These are phyloP conservation scores for Colletotrichum shisoi DNA, from an alignment of 2,329 filamentous ascomycete genomes.

Conservation along the genomic window DNA sequence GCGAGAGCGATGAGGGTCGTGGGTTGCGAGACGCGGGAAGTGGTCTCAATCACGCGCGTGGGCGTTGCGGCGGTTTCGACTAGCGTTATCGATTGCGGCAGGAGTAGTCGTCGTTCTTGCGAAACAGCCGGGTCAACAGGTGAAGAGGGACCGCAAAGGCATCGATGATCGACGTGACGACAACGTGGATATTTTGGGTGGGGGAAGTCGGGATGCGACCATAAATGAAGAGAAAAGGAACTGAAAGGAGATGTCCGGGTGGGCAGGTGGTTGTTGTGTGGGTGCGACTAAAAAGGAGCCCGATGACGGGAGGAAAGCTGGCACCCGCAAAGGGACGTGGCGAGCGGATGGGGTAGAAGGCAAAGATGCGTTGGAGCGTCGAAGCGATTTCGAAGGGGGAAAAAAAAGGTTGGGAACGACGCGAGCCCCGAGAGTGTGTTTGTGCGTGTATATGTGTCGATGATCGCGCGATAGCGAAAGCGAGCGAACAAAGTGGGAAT, in stretches of 20 bases:
- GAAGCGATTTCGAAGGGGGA: not conserved
- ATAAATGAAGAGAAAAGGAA: constrained; percentile 28
- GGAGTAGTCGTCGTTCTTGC: not conserved
- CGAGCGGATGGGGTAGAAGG: constrained; percentile 23
- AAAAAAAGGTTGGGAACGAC: constrained; percentile 21
- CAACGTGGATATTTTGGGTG: constrained; percentile 29
- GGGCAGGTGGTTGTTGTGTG: constrained; percentile 34
- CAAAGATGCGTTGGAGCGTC: constrained; percentile 30
- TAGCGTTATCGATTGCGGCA: constrained; percentile 37
- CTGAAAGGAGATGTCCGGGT: constrained; percentile 27
- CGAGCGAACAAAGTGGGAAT: constrained; percentile 27
- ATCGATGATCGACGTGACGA: constrained; percentile 38
- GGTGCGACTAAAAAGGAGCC: constrained; percentile 38
- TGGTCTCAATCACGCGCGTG: constrained; percentile 31
- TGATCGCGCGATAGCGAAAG: constrained; percentile 33
- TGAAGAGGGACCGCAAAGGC: constrained; percentile 31
- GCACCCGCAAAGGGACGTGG: constrained; percentile 27
- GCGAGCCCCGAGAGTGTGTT: not conserved
- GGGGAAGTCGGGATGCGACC: constrained; percentile 35
- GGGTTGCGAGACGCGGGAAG: constrained; percentile 28
- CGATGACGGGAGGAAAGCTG: constrained; percentile 31
- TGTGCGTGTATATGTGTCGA: constrained; percentile 10
- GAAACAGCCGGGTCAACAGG: constrained; percentile 34
- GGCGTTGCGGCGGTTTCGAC: constrained; percentile 24
- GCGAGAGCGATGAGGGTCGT: constrained; percentile 32